Evolutionary conservation across 176 grass and related monocot genomes (phyloP), one percentile per base, ranked within the genome.

Genomic region (Carex pumila): DNA sequence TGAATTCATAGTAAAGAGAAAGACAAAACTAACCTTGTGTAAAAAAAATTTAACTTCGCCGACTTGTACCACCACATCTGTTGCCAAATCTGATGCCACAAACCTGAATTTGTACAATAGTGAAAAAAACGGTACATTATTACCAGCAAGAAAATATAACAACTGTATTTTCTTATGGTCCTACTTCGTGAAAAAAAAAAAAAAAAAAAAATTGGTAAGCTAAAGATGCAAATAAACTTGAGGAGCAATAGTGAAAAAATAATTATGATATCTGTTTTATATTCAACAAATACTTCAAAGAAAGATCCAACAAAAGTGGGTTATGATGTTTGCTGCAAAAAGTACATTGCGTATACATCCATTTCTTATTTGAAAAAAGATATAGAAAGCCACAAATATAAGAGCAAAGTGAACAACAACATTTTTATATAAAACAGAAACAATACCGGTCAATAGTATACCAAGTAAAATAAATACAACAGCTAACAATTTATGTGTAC

Each of bases 11-110:
- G 12, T 56, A 58, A 69, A 69, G 7, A 70, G 47, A 73, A 65
- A 49, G 8, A 71, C 68, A 56, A 83, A 54, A 71, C 82, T 77
- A 4, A 99, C 97, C 91, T 99, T 99, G 85, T 99, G 97, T 15
- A 96, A 89, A 84, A 89, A 89, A 86, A 99, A 99, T 45, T 86
- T 94, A 65, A 94, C 88, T 84, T 92, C 88, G 0, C 73, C 84
- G 34, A 92, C 88, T 61, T 91, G 90, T 57, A 99, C 84, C 36
- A 92, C 69, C 0, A 96, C 90, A 86, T 96, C 97, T 61, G 97
- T 94, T 76, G 97, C 87, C 64, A 99, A 91, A 81, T 99, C 97
- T 25, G 97, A 99, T 18, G 87, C 84, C 65, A 95, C 91, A 74
- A 86, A 99, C 86, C 97, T 99, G 91, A 84, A 49, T 56, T 19